Percentiles rank a stretch among this genome's conserved stretches.
Evolutionary conservation across 1,284 basidiomycete species (phyloP).

Genomic region (Uromyces viciae-fabae): DNA sequence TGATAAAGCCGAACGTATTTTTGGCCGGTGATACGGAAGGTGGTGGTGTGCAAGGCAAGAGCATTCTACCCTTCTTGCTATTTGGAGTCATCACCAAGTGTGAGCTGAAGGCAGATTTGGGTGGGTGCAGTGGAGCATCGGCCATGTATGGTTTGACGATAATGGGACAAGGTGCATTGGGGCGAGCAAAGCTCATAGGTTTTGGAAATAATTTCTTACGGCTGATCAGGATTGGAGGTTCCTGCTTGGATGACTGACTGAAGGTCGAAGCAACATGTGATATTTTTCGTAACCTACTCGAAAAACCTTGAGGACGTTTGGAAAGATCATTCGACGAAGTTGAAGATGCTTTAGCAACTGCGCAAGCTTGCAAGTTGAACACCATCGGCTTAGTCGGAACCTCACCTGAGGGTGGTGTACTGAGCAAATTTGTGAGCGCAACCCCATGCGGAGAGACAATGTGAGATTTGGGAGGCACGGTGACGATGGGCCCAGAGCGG

Average conservation of each 20-base stretch:
- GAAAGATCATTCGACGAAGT: constrained; percentile 13
- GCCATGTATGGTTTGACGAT: constrained; percentile 25
- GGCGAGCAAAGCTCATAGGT: constrained; percentile 28
- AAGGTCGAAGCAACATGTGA: constrained; percentile 18
- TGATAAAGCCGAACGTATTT: constrained; percentile 30
- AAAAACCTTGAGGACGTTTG: constrained; percentile 27
- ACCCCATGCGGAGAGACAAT: neutral
- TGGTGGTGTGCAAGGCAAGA: constrained; percentile 36
- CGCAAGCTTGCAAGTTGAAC: constrained; percentile 25
- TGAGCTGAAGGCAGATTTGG: neutral
- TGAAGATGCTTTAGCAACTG: constrained; percentile 34
- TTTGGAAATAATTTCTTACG: constrained; percentile 35
- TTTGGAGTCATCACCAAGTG: constrained; percentile 11
- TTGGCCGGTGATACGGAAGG: constrained; percentile 36
- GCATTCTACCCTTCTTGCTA: constrained; percentile 28
- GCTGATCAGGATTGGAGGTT: neutral
- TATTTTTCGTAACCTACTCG: constrained; percentile 16
- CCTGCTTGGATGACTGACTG: neutral
- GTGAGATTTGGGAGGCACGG: neutral
- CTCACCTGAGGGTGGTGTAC: neutral
- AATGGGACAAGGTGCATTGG: constrained; percentile 41
- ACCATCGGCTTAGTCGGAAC: constrained; percentile 27
- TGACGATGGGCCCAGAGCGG: neutral
- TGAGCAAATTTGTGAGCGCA: neutral
- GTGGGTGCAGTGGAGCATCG: neutral